Evolutionary conservation across 352 stramenopile genomes (phyloP).

Genomic region (Albugo candida): DNA sequence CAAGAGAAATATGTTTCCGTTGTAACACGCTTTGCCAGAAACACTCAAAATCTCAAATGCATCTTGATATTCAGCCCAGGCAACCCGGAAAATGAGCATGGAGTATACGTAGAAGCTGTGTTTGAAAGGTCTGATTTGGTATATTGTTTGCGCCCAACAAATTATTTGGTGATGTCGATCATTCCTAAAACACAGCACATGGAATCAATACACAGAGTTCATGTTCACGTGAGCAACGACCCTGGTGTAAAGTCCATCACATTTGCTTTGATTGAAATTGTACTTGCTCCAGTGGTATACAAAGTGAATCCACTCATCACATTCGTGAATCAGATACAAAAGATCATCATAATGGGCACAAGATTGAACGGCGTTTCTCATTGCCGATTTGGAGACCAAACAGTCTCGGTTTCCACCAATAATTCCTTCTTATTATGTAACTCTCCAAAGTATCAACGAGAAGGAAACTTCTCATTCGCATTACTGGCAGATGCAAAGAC

Average conservation of each 20-base stretch:
- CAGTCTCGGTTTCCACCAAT: conserved; percentile 10
- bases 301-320: not conserved
- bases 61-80: too few relatives aligned
- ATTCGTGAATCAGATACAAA: not conserved
- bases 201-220: not conserved
- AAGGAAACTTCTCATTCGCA: conserved; percentile 18
- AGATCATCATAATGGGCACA: conserved; percentile 23
- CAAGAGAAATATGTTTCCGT: too few relatives aligned
- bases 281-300: not conserved
- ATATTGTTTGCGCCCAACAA: too few relatives aligned
- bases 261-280: not conserved
- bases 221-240: not conserved
- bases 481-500: conserved; percentile 15
- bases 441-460: conserved; percentile 17
- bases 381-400: conserved; percentile 48
- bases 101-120: too few relatives aligned
- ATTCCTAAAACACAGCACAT: not conserved
- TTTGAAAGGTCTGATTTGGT: too few relatives aligned
- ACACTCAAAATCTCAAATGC: too few relatives aligned
- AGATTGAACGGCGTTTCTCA: conserved; percentile 31
- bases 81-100: too few relatives aligned
- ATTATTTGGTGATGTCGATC: too few relatives aligned
- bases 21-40: too few relatives aligned
- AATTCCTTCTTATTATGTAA: conserved; percentile 11
- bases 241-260: not conserved